Conservation (phyloP, 2,329 filamentous ascomycete genomes). For the Chaetomium sp. region DNA sequence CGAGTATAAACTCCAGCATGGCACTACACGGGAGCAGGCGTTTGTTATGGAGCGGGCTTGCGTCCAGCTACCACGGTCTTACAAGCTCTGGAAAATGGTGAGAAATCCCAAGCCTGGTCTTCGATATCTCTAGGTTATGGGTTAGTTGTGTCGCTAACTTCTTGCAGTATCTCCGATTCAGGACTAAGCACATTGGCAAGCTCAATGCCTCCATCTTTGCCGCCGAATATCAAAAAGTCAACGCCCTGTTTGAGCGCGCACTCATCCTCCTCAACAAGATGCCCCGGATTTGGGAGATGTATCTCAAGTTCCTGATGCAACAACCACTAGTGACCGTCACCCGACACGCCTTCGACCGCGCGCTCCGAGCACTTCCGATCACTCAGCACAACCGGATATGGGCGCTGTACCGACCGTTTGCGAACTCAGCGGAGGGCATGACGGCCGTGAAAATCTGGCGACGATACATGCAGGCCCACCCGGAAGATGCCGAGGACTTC, state of each 20-base stretch:
- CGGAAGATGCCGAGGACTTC: slow-evolving; percentile 90
- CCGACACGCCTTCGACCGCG: slow-evolving; percentile 83
- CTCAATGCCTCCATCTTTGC: slow-evolving; percentile 77
- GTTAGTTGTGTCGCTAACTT: not conserved
- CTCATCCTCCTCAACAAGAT: slow-evolving; percentile 96
- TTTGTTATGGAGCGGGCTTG: slow-evolving; percentile 86
- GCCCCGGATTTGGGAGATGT: slow-evolving; percentile 98
- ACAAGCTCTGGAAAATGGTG: slow-evolving; percentile 97
- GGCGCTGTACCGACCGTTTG: slow-evolving; percentile 85
- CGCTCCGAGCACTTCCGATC: slow-evolving; percentile 81
- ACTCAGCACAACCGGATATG: slow-evolving; percentile 96
- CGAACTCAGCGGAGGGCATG: slow-evolving; percentile 79
- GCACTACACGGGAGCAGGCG: slow-evolving; percentile 77
- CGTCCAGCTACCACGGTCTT: slow-evolving; percentile 81
- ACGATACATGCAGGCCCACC: slow-evolving; percentile 94
- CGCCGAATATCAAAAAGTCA: slow-evolving; percentile 85
- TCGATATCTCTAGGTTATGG: slow-evolving; percentile 14
- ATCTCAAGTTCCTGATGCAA: slow-evolving; percentile 79
- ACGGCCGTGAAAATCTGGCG: slow-evolving; percentile 92
- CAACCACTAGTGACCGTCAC: slow-evolving; percentile 89
- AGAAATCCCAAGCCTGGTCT: slow-evolving; percentile 18
- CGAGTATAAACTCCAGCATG: slow-evolving; percentile 83
- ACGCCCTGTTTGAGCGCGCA: slow-evolving; percentile 86
- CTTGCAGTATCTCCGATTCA: slow-evolving; percentile 74
- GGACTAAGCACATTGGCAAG: slow-evolving; percentile 71